Percentiles rank a stretch among this genome's conserved stretches.
phyloP scores from a whole-genome alignment of 192 early-diverging fungal species.

The Backusella tuberculispora region DNA sequence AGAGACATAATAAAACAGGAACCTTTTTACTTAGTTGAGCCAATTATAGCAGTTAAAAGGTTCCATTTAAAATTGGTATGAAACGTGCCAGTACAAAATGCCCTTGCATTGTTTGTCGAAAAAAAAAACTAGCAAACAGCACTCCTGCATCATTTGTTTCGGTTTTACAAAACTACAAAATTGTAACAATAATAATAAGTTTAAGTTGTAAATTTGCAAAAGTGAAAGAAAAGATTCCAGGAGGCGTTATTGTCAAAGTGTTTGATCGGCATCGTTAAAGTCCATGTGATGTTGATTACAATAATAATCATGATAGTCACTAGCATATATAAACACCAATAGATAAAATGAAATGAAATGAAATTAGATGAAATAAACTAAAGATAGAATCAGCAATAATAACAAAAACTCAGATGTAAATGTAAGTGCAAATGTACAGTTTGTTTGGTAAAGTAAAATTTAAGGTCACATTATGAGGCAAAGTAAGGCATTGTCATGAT shows the following conservation, averaged over 20 bases:
- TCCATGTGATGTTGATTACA: background rate
- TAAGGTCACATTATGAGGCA: slow-evolving; percentile 1
- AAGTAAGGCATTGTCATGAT: slow-evolving; percentile 11
- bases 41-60: background rate
- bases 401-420: background rate
- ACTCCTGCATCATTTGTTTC: slow-evolving; percentile 5
- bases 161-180: background rate
- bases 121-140: slow-evolving; percentile 1
- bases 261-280: slow-evolving; percentile 8
- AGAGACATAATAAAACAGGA: too few relatives aligned
- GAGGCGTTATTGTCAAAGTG: slow-evolving; percentile 4
- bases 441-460: background rate
- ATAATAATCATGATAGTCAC: background rate
- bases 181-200: background rate
- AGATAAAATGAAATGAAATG: background rate
- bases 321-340: background rate
- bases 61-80: slow-evolving; percentile 4
- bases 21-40: background rate
- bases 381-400: background rate
- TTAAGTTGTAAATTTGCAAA: background rate
- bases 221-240: slow-evolving; percentile 4
- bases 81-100: slow-evolving; percentile 13
- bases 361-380: slow-evolving; percentile 6
- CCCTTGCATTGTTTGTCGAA: slow-evolving; percentile 1
- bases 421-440: background rate